phyloP scores from a whole-genome alignment of 2,329 filamentous ascomycete genomes.

The Cladosporium sp. region DNA sequence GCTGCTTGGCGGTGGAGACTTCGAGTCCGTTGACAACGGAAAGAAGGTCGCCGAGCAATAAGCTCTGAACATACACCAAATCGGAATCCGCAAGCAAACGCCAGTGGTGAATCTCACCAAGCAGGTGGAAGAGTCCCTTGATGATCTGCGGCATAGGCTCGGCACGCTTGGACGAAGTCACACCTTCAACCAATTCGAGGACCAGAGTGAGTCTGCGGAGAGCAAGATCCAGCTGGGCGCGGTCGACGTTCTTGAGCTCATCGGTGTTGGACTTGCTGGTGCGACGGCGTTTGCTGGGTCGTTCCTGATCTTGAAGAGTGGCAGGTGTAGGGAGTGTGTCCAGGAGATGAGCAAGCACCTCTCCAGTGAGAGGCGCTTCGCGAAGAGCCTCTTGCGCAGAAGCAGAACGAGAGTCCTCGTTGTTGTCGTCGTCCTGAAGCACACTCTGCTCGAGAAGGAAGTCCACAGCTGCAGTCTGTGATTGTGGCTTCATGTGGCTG shows the following conservation, averaged over 20 bases:
- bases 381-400: slow-evolving; percentile 70
- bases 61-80: slow-evolving; percentile 81
- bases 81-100: slow-evolving; percentile 77
- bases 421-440: slow-evolving; percentile 10
- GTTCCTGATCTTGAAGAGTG: slow-evolving; percentile 66
- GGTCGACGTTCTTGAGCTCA: slow-evolving; percentile 58
- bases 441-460: slow-evolving; percentile 57
- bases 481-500: slow-evolving; percentile 63
- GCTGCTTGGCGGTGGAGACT: slow-evolving; percentile 37
- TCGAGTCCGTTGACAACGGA: slow-evolving; percentile 79
- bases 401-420: slow-evolving; percentile 35
- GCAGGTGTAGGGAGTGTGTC: slow-evolving; percentile 69
- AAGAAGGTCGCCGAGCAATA: slow-evolving; percentile 76
- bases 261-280: slow-evolving; percentile 60
- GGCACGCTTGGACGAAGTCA: slow-evolving; percentile 58
- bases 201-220: slow-evolving; percentile 80
- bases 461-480: slow-evolving; percentile 57
- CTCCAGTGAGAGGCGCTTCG: slow-evolving; percentile 67
- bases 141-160: slow-evolving; percentile 68
- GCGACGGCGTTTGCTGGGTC: slow-evolving; percentile 73
- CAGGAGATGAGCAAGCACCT: slow-evolving; percentile 68
- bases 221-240: slow-evolving; percentile 61
- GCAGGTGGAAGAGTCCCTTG: slow-evolving; percentile 71
- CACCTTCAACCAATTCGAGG: slow-evolving; percentile 76
- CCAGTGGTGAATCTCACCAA: slow-evolving; percentile 84